Base-by-base conservation (phyloP, 2,329 filamentous ascomycete genomes). In the Trichoderma cornu-damae region DNA sequence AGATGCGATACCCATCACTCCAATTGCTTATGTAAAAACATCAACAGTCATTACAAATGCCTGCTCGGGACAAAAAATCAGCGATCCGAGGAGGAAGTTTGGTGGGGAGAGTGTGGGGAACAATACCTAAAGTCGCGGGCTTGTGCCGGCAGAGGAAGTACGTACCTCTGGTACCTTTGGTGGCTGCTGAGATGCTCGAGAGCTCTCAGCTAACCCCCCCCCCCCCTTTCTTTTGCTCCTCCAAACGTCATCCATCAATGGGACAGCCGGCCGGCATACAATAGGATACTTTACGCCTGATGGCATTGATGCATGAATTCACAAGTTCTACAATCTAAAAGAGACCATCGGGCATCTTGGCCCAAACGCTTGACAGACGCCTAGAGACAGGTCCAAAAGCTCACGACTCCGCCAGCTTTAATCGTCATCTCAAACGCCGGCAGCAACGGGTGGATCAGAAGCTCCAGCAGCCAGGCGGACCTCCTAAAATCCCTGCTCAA, bases 391-490 rank as follows among this genome's bases (percentile, higher is more conserved):
- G 7, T n/a, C 30, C 20, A 16, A 22, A n/a, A 35, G 32, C 24
- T 16, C 43, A 38, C 32, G 42, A 26, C 32, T 47, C 16, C 16
- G 8, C 22, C 32, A 37, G 30, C 30, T 46, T n/a, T 37, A n/a
- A 55, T 53, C 50, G 18, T 22, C 28, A 38, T 32, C 42, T 51
- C 20, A 12, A 37, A 20, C 20, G 40, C 51, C 40, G 38, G 42
- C 35, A 52, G 12, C 38, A 40, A 28, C 30, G 38, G 37, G 52
- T 46, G 52, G 42, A 47, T 46, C 55, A 52, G 26, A 43, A 49
- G 54, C 46, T n/a, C 37, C 35, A 50, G 38, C 35, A 44, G 32
- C 44, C 46, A 57, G 44, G 43, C 32, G n/a, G 14, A 24, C 18
- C 26, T 43, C 11, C 37, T n/a, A 18, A 8, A 24, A 53, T 44